Evolutionary conservation across 2,329 filamentous ascomycete species (phyloP), one percentile per base, ranked within the genome.

Genomic region (Paraconiothyrium brasiliense): DNA sequence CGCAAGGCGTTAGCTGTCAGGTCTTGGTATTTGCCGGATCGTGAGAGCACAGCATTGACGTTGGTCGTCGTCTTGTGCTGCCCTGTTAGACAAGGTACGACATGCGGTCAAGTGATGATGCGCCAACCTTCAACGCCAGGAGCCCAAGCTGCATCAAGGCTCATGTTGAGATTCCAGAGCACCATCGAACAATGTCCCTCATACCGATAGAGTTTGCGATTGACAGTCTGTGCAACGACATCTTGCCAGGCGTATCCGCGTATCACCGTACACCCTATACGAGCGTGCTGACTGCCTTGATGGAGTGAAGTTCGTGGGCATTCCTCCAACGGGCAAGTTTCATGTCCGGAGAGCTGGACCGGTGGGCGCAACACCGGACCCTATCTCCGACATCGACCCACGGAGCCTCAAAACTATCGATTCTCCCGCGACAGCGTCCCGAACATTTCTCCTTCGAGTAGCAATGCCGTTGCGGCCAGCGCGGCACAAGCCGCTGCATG

Each of bases 51-150:
- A 34, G 43, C 50, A 59, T 47, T 7, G 22, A 30, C 9, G 34
- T 41, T 34, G 4, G 14, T 39, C 20, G 48, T 27, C 46, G 13
- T 62, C 27, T 30, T 46, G 51, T 43, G 51, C 30, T 20, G 14
- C 56, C 56, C 22, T 55, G 27, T 52, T 30, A 32, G 37, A 41
- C 32, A 47, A 50, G 43, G n/a, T 51, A 62, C 60, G 24, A 50
- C 56, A 62, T 56, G 49, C 34, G 56, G 47, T 56, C 60, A 59
- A 55, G 41, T 59, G 57, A 55, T 16, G 22, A 30, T 54, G 39
- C 57, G 57, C 43, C 48, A 58, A 27, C 32, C 48, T 47, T 43
- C 43, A 43, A 48, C 59, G 54, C 35, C 51, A 48, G 44, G 46
- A 39, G 51, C 24, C 6, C 24, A 54, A 30, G 35, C 30, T n/a